Evolutionary conservation across 2,329 filamentous ascomycete genomes (phyloP).

Genomic region (Sordariomycetes sp.): DNA sequence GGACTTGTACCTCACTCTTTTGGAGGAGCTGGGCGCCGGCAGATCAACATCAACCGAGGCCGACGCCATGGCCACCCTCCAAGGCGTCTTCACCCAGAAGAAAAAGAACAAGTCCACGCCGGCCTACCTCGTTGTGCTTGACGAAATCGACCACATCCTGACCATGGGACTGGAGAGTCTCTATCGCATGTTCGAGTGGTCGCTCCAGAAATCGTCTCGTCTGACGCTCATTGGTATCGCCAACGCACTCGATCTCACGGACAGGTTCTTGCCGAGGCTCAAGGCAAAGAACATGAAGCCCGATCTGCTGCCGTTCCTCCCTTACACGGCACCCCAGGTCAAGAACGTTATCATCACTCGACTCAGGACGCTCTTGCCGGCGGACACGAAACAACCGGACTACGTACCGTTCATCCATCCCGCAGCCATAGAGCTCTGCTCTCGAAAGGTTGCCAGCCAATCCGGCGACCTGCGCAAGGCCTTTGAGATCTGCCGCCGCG

Average conservation of each 20-base stretch:
- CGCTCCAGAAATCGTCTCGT: constrained; percentile 66
- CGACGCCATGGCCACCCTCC: constrained; percentile 57
- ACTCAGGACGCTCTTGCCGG: constrained; percentile 61
- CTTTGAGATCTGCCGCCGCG: constrained; percentile 85
- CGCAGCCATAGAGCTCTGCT: constrained; percentile 84
- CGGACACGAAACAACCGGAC: constrained; percentile 37
- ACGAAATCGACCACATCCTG: constrained; percentile 91
- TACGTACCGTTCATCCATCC: constrained; percentile 86
- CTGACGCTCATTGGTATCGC: constrained; percentile 86
- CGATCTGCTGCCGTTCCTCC: constrained; percentile 79
- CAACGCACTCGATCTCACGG: constrained; percentile 90
- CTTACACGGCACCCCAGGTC: constrained; percentile 82
- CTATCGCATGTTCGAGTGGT: constrained; percentile 96
- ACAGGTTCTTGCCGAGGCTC: constrained; percentile 84
- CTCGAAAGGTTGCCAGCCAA: constrained; percentile 88
- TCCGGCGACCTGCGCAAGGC: constrained; percentile 91
- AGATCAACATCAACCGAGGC: constrained; percentile 37
- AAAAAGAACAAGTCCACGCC: constrained; percentile 42
- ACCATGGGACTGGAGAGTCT: constrained; percentile 81
- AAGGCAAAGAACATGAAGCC: constrained; percentile 91
- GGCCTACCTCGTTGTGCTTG: constrained; percentile 75
- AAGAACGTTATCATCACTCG: constrained; percentile 77
- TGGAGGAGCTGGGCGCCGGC: constrained; percentile 56
- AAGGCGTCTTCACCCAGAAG: constrained; percentile 59
- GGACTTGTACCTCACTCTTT: constrained; percentile 72